Percentiles rank a stretch among this genome's conserved stretches.
Evolutionary conservation across 225 moss, liverwort and hornwort species (phyloP).

Genomic region (Physcomitrium patens): DNA sequence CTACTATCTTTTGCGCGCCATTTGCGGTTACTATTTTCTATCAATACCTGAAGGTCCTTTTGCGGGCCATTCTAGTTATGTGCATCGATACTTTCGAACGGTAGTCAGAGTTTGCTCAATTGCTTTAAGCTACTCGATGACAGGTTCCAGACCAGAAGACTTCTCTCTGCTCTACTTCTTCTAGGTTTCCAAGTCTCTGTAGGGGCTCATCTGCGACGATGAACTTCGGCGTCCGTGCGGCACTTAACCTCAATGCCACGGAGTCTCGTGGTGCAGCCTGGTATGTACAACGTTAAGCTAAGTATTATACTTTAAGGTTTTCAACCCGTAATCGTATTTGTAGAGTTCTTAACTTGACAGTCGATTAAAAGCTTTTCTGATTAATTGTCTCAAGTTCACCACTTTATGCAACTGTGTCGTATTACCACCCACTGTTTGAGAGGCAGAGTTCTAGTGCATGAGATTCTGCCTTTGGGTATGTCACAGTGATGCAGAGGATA

Average conservation of each 20-base stretch:
- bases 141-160: constrained; percentile 45
- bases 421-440: background rate
- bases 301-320: no score
- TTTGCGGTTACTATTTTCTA: background rate
- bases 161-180: constrained; percentile 32
- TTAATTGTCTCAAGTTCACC: background rate
- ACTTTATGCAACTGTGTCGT: background rate
- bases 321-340: background rate
- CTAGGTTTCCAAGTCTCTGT: constrained; percentile 30
- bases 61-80: background rate
- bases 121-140: constrained; percentile 2
- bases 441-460: background rate
- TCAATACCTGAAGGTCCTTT: background rate
- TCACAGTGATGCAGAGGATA: constrained; percentile 37
- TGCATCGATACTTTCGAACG: background rate
- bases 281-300: constrained; percentile 20
- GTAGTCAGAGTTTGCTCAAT: background rate
- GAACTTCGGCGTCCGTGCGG: constrained; percentile 27
- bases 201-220: constrained; percentile 32
- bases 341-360: background rate
- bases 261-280: constrained; percentile 34
- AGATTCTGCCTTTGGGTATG: background rate
- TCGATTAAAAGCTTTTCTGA: background rate
- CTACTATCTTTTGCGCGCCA: background rate
- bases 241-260: constrained; percentile 36